phyloP scores from a whole-genome alignment of 805 yeast genomes.

The Starmerella apicola region DNA sequence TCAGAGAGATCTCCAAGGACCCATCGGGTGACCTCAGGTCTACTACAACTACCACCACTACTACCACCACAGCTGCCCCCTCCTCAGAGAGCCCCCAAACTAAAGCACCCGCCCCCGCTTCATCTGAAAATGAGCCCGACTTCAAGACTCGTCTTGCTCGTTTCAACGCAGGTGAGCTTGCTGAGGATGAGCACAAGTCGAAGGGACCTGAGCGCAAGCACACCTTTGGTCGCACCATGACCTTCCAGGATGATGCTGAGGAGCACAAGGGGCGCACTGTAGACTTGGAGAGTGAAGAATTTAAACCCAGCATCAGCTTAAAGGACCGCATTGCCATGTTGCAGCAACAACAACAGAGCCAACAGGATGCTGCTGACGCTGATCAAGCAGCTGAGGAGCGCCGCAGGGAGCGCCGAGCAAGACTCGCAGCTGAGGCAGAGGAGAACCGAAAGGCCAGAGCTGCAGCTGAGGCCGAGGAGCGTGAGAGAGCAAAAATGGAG shows the following conservation, averaged over 20 bases:
- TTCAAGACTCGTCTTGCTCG: slow-evolving; percentile 40
- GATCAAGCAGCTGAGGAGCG: slow-evolving; percentile 28
- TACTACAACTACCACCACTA: too few species aligned
- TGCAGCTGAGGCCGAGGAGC: slow-evolving; percentile 14
- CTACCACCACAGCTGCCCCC: too few species aligned
- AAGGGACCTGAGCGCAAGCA: slow-evolving; percentile 12
- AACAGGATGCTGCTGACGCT: slow-evolving; percentile 46
- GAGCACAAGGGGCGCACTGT: slow-evolving; percentile 27
- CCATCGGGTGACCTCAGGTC: too few species aligned
- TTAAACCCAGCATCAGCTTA: slow-evolving; percentile 64
- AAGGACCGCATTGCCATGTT: slow-evolving; percentile 77
- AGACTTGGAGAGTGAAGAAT: slow-evolving; percentile 24
- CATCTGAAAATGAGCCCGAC: slow-evolving; percentile 18
- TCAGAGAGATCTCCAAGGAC: too few species aligned
- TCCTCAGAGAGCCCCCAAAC: too few species aligned
- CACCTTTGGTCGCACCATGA: slow-evolving; percentile 12
- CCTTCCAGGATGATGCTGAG: slow-evolving; percentile 3
- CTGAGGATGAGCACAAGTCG: slow-evolving; percentile 19
- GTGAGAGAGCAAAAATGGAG: slow-evolving; percentile 5
- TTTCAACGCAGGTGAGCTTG: slow-evolving; percentile 31
- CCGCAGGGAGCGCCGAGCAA: slow-evolving; percentile 32
- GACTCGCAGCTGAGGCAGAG: slow-evolving; percentile 12
- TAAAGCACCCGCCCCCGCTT: background rate
- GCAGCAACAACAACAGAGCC: slow-evolving; percentile 68
- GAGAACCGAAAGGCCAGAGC: slow-evolving; percentile 11